Conservation (phyloP, 75 land plant genomes). For the Cupressus sempervirens region DNA sequence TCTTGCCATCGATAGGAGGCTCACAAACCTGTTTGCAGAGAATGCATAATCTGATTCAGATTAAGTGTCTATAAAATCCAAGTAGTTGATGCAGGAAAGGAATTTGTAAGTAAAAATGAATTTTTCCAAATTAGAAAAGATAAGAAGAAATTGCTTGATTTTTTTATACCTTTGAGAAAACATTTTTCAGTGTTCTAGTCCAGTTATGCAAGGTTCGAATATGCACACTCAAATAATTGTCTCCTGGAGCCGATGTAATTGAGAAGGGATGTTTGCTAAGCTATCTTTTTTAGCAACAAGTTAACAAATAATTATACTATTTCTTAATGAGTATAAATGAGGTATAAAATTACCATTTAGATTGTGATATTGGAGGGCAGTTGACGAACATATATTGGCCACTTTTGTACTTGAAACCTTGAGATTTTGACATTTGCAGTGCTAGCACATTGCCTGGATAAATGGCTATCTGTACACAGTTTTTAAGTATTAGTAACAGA, state of each 20-base stretch:
- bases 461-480: slow-evolving; percentile 41
- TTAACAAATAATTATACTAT: background rate
- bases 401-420: slow-evolving; percentile 54
- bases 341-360: slow-evolving; percentile 42
- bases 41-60: background rate
- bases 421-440: slow-evolving; percentile 53
- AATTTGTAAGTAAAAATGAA: background rate
- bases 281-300: background rate
- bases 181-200: slow-evolving; percentile 33
- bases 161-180: slow-evolving; percentile 30
- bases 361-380: slow-evolving; percentile 58
- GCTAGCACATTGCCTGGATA: slow-evolving; percentile 65
- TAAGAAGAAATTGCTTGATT: background rate
- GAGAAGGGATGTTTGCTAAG: slow-evolving; percentile 51
- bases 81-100: background rate
- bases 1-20: slow-evolving; percentile 26
- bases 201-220: slow-evolving; percentile 48
- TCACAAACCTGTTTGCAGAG: slow-evolving; percentile 25
- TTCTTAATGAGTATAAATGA: background rate
- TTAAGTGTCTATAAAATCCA: background rate
- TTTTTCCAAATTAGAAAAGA: background rate
- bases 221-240: slow-evolving; percentile 46
- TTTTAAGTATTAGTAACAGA: background rate
- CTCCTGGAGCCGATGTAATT: slow-evolving; percentile 54
- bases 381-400: slow-evolving; percentile 67